Conservation (phyloP, 345 rosid species). For the Corchorus olitorius region DNA sequence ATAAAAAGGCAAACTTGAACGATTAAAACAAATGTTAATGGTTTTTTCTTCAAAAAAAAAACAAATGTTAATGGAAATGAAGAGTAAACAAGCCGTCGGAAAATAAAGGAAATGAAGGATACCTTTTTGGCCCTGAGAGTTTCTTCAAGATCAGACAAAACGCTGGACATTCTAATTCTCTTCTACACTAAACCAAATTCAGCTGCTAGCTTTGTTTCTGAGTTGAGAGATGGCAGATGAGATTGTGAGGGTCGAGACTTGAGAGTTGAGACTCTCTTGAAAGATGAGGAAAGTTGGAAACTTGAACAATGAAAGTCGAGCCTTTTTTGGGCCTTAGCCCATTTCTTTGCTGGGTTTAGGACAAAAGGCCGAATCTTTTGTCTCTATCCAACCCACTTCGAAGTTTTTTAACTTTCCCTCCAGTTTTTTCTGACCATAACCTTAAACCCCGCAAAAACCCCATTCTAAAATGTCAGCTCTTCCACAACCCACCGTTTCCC, state of each 20-base stretch:
- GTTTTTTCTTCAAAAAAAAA: too few relatives aligned
- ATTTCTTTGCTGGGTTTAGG: background rate
- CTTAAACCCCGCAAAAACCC: background rate
- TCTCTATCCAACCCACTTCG: background rate
- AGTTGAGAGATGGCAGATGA: background rate
- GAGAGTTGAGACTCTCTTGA: background rate
- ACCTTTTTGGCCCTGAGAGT: conserved; percentile 43
- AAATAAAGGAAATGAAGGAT: background rate
- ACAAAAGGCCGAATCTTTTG: background rate
- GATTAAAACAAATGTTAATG: background rate
- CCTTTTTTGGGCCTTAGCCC: background rate
- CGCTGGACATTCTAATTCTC: background rate
- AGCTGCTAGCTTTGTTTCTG: background rate
- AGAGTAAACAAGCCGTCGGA: background rate
- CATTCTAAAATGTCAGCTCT: conserved; percentile 3
- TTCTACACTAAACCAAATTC: too few relatives aligned
- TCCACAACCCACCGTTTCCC: conserved; percentile 16
- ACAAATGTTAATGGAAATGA: background rate
- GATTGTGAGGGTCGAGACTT: background rate
- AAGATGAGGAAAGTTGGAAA: too few relatives aligned
- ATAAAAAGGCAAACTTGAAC: background rate
- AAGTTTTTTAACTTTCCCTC: background rate
- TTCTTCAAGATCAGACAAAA: conserved; percentile 40
- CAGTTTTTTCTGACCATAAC: background rate
- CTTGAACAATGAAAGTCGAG: background rate